Evolutionary conservation across 306 rosid species (phyloP).

Genomic region (Quercus mongolica): DNA sequence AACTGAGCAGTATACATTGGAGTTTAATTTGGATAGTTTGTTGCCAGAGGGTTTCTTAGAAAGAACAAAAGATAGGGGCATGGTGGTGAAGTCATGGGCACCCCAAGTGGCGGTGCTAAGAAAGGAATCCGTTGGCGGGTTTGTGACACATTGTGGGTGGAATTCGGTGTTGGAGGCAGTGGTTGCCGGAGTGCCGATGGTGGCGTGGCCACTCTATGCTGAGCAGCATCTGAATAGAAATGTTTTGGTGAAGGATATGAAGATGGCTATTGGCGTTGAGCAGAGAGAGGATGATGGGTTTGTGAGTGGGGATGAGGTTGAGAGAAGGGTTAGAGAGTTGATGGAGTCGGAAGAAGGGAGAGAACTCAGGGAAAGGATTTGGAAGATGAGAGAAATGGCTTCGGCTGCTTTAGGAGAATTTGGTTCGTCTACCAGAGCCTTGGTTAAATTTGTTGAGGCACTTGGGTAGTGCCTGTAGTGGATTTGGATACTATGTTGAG

Average conservation of each 20-base stretch:
- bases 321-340: slow-evolving; percentile 26
- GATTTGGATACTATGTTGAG: not conserved
- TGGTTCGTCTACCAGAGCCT: slow-evolving; percentile 27
- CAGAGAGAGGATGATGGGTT: slow-evolving; percentile 30
- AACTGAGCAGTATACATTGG: not conserved
- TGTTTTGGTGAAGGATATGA: slow-evolving; percentile 26
- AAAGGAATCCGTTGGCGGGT: slow-evolving; percentile 33
- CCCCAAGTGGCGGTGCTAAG: slow-evolving; percentile 32
- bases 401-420: slow-evolving; percentile 5
- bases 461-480: not conserved
- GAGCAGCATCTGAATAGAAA: slow-evolving; percentile 40
- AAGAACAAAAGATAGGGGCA: slow-evolving; percentile 26
- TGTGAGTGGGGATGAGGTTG: slow-evolving; percentile 28
- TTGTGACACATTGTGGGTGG: slow-evolving; percentile 45
- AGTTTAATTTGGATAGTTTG: not conserved
- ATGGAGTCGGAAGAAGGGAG: slow-evolving; percentile 31
- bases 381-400: slow-evolving; percentile 23
- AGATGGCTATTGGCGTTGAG: slow-evolving; percentile 30
- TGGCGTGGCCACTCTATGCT: slow-evolving; percentile 41
- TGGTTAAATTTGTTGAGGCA: slow-evolving; percentile 4
- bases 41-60: slow-evolving; percentile 35
- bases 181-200: slow-evolving; percentile 28
- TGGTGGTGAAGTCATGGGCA: slow-evolving; percentile 42
- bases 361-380: slow-evolving; percentile 16
- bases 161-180: slow-evolving; percentile 39